These are phyloP conservation scores for Sanghuangporus baumii DNA, from an alignment of 1,284 basidiomycete species.

Conservation along the genomic window DNA sequence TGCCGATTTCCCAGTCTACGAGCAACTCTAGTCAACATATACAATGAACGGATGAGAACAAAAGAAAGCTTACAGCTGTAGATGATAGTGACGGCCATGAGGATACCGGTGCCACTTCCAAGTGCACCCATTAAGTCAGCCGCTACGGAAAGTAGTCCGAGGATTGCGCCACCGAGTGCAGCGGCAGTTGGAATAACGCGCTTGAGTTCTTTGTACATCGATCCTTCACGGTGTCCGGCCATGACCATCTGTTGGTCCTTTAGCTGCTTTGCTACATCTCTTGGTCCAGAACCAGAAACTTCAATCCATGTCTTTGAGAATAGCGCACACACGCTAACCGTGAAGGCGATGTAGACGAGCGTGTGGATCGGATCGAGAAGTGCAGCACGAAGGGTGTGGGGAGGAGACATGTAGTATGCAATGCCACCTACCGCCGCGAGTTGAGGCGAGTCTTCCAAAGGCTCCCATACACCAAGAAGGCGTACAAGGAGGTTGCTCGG, in stretches of 20 bases:
- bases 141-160: constrained; percentile 88
- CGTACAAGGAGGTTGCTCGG: constrained; percentile 88
- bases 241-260: constrained; percentile 99
- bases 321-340: constrained; percentile 90
- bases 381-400: constrained; percentile 84
- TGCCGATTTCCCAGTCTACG: constrained; percentile 73
- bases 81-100: constrained; percentile 97
- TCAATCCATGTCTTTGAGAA: constrained; percentile 99
- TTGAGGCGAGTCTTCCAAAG: constrained; percentile 89
- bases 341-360: constrained; percentile 87
- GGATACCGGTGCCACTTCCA: constrained; percentile 94
- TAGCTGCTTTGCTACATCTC: constrained; percentile 96
- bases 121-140: constrained; percentile 98
- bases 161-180: constrained; percentile 93
- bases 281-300: constrained; percentile 86
- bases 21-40: constrained; percentile 4
- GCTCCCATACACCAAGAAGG: constrained; percentile 96
- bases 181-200: constrained; percentile 96
- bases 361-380: constrained; percentile 94
- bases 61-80: constrained; percentile 70
- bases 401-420: constrained; percentile 97
- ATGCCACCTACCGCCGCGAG: constrained; percentile 90
- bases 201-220: constrained; percentile 99
- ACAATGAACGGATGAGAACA: constrained; percentile 2
- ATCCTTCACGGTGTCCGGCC: constrained; percentile 94